Conservation (phyloP, 345 rosid species). For the Durio zibethinus region DNA sequence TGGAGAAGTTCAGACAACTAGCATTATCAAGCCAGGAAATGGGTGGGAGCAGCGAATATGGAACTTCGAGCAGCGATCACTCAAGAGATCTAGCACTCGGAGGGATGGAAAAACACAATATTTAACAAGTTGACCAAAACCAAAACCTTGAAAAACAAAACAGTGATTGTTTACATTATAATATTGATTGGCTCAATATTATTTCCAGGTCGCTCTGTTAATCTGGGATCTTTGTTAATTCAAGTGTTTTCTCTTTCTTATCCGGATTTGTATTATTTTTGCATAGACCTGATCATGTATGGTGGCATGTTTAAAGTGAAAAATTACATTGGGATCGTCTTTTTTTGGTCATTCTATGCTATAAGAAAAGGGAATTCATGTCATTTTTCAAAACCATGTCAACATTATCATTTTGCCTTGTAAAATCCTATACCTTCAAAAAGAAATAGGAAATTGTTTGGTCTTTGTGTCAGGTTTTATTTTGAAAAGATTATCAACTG, state of each 20-base stretch:
- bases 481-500: too few relatives aligned
- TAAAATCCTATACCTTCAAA: background rate
- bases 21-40: constrained; percentile 70
- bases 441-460: background rate
- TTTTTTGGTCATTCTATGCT: background rate
- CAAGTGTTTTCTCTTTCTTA: background rate
- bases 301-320: too few relatives aligned
- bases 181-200: background rate
- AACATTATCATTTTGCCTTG: background rate
- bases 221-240: constrained; percentile 6
- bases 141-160: background rate
- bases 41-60: constrained; percentile 43
- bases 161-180: background rate
- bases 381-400: background rate
- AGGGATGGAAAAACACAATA: background rate
- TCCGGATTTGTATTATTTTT: background rate
- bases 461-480: too few relatives aligned
- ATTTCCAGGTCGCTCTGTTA: background rate
- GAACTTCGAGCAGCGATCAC: constrained; percentile 42
- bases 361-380: background rate
- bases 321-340: too few relatives aligned
- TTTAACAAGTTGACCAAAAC: background rate
- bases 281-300: constrained; percentile 5
- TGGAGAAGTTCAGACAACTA: constrained; percentile 71
- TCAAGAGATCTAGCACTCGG: constrained; percentile 35